phyloP scores from a whole-genome alignment of 305 asterid species.

The Vinca major region DNA sequence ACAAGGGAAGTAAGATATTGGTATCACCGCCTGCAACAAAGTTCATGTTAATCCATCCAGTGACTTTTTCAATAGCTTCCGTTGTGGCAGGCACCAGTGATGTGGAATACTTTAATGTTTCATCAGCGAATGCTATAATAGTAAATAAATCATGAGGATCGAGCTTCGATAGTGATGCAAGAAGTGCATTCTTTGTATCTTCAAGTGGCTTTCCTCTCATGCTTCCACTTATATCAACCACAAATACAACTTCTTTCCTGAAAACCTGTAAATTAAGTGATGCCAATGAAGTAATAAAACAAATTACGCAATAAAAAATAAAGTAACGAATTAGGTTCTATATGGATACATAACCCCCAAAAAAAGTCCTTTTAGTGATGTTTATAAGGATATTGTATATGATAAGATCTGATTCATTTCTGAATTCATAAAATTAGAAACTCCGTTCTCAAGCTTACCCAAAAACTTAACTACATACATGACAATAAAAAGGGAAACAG shows the following conservation, averaged over 20 bases:
- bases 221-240: constrained; percentile 93
- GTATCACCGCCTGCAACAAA: constrained; percentile 87
- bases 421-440: neutral
- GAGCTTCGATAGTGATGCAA: constrained; percentile 62
- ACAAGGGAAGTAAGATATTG: constrained; percentile 57
- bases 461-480: neutral
- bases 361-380: neutral
- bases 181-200: constrained; percentile 63
- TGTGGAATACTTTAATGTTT: constrained; percentile 52
- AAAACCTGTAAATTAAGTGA: constrained; percentile 37
- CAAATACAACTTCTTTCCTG: constrained; percentile 72
- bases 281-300: constrained; percentile 1
- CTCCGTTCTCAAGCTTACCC: no score
- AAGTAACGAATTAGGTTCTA: neutral
- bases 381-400: neutral
- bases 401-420: neutral
- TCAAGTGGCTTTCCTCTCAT: constrained; percentile 77
- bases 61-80: constrained; percentile 44
- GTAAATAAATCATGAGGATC: constrained; percentile 53
- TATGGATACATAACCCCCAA: neutral
- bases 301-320: neutral
- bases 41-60: constrained; percentile 61
- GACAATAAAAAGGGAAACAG: neutral
- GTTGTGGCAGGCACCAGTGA: constrained; percentile 59
- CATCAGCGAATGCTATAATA: constrained; percentile 72